A percentile compares a stretch with the other conserved stretches of the same genome.
phyloP scores from a whole-genome alignment of 495 filamentous ascomycete species.

The Hamigera avellanea region DNA sequence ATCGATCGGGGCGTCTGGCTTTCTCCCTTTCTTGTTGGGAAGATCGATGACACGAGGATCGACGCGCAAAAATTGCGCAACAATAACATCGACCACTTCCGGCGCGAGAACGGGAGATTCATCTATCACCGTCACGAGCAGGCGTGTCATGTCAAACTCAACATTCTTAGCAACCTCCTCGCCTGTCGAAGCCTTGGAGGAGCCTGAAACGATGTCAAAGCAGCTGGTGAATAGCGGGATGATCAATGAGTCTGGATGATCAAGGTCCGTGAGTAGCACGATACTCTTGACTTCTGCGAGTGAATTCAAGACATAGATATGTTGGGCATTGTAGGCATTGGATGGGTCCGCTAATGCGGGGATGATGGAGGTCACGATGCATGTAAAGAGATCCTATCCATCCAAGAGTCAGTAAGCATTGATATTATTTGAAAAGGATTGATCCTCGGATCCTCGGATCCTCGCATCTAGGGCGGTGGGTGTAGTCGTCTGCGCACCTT shows the following conservation, averaged over 20 bases:
- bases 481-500: slow-evolving; percentile 47
- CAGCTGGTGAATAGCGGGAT: slow-evolving; percentile 71
- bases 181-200: slow-evolving; percentile 57
- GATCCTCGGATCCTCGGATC: slow-evolving; percentile 2
- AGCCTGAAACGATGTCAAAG: slow-evolving; percentile 85
- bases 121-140: slow-evolving; percentile 77
- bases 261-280: slow-evolving; percentile 83
- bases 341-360: slow-evolving; percentile 79
- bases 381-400: slow-evolving; percentile 78
- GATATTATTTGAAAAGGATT: neutral
- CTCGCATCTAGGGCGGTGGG: neutral
- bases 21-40: slow-evolving; percentile 41
- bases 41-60: slow-evolving; percentile 47
- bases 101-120: slow-evolving; percentile 70
- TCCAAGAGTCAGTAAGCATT: slow-evolving; percentile 3
- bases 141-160: slow-evolving; percentile 78
- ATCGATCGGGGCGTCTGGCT: slow-evolving; percentile 45
- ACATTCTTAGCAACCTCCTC: slow-evolving; percentile 82
- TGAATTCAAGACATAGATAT: slow-evolving; percentile 79
- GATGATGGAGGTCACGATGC: slow-evolving; percentile 72
- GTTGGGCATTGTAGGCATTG: slow-evolving; percentile 83
- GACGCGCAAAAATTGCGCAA: slow-evolving; percentile 87
- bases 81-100: slow-evolving; percentile 83
- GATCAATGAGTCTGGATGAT: slow-evolving; percentile 62
- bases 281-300: slow-evolving; percentile 91